Evolutionary conservation across 2,329 filamentous ascomycete genomes (phyloP).

Genomic region (Gnomoniopsis smithogilvyi): DNA sequence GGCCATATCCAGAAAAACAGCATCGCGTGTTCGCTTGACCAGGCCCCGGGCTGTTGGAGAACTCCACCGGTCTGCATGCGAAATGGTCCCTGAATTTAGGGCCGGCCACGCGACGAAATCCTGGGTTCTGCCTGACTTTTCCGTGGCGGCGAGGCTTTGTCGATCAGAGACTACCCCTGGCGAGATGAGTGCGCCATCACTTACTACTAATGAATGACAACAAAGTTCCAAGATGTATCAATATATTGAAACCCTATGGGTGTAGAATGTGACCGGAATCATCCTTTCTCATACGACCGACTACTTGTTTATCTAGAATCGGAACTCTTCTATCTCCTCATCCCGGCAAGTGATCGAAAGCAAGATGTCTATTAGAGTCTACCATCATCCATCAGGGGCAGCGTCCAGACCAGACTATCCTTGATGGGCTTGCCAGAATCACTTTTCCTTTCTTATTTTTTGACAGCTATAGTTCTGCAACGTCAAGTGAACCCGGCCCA

Average conservation of each 20-base stretch:
- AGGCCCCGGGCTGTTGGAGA: neutral
- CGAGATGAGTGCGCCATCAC: too few species aligned
- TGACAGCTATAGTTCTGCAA: neutral
- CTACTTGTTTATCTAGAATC: neutral
- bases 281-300: neutral
- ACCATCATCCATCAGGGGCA: neutral
- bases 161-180: neutral
- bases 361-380: neutral
- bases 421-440: neutral
- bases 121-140: neutral
- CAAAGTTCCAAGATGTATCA: too few species aligned
- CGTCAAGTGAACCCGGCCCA: neutral
- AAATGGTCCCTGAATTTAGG: constrained; percentile 7
- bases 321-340: neutral
- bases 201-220: too few species aligned
- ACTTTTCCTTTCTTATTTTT: neutral
- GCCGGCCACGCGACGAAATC: neutral
- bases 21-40: neutral
- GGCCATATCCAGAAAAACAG: neutral
- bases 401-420: neutral
- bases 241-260: too few species aligned
- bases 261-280: too few species aligned
- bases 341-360: neutral
- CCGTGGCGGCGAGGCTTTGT: neutral
- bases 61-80: neutral